A percentile compares a stretch with the other conserved stretches of the same genome.
Evolutionary conservation across 2,329 filamentous ascomycete genomes (phyloP).

Genomic region (Ophiostoma ips): DNA sequence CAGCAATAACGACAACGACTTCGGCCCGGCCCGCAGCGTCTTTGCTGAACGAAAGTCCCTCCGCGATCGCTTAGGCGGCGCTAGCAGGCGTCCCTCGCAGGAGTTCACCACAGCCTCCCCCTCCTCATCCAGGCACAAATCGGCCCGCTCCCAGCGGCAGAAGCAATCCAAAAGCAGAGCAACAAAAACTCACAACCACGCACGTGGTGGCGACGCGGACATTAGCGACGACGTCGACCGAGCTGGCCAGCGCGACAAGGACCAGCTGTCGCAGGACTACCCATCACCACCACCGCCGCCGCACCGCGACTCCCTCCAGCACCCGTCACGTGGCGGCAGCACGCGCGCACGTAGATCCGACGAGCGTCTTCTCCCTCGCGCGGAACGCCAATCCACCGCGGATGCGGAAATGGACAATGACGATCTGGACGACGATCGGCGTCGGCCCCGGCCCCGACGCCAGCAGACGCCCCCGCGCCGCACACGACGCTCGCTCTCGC

Average conservation of each 20-base stretch:
- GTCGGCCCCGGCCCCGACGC: slow-evolving; percentile 2
- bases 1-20: slow-evolving; percentile 16
- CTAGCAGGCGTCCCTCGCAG: slow-evolving; percentile 3
- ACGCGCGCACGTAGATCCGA: slow-evolving; percentile 6
- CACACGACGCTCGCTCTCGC: slow-evolving; percentile 16
- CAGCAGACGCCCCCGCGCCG: slow-evolving; percentile 10
- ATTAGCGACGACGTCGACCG: neutral
- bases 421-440: slow-evolving; percentile 5
- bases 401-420: slow-evolving; percentile 7
- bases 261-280: neutral
- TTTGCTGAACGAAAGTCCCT: slow-evolving; percentile 8
- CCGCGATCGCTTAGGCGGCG: slow-evolving; percentile 8
- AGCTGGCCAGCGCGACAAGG: neutral
- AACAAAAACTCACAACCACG: neutral
- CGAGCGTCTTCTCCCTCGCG: slow-evolving; percentile 8
- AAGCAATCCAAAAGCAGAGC: neutral
- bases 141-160: too few relatives aligned
- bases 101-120: slow-evolving; percentile 1
- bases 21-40: slow-evolving; percentile 8
- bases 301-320: slow-evolving; percentile 1
- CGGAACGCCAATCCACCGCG: slow-evolving; percentile 5
- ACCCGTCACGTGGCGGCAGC: slow-evolving; percentile 3
- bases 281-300: slow-evolving; percentile 1
- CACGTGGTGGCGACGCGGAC: neutral
- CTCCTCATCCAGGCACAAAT: neutral